phyloP scores from a whole-genome alignment of 352 stramenopile species.

The Phytopythium cucurbitacearum region DNA sequence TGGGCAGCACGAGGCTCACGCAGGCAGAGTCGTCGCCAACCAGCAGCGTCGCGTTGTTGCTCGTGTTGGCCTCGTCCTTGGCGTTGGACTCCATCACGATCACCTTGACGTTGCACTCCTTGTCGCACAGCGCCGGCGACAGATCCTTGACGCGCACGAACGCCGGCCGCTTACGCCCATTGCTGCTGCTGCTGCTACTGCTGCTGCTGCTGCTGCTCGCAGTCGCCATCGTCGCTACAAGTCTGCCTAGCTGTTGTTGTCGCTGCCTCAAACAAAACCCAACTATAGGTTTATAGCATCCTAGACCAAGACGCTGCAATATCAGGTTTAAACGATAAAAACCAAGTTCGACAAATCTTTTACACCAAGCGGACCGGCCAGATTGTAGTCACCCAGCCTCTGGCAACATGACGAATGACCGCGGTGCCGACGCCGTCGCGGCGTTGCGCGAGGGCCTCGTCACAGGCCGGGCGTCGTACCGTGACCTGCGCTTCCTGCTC shows the following conservation, averaged over 20 bases:
- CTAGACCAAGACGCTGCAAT: too few species aligned
- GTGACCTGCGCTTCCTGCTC: too few species aligned
- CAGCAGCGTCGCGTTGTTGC: constrained; percentile 77
- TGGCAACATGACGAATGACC: too few species aligned
- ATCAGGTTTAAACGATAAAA: too few species aligned
- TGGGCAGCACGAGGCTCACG: constrained; percentile 76
- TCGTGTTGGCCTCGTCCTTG: constrained; percentile 72
- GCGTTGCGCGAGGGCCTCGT: too few species aligned
- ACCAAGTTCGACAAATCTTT: too few species aligned
- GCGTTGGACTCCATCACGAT: constrained; percentile 81
- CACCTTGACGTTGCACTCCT: constrained; percentile 70
- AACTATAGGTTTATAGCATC: too few species aligned
- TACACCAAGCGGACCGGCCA: too few species aligned
- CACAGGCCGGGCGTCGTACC: background rate
- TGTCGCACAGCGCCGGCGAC: constrained; percentile 42
- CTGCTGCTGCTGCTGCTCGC: constrained; percentile 1
- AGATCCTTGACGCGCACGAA: constrained; percentile 76
- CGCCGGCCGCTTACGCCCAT: constrained; percentile 43
- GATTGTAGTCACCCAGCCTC: too few species aligned
- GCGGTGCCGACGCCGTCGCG: too few species aligned
- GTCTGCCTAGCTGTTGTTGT: too few species aligned
- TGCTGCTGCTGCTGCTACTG: constrained; percentile 1
- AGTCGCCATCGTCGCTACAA: constrained; percentile 5
- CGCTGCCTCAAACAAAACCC: too few species aligned
- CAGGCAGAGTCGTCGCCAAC: constrained; percentile 80